Base-by-base conservation (phyloP, 2,329 filamentous ascomycete genomes). In the Sclerotinia glacialis region DNA sequence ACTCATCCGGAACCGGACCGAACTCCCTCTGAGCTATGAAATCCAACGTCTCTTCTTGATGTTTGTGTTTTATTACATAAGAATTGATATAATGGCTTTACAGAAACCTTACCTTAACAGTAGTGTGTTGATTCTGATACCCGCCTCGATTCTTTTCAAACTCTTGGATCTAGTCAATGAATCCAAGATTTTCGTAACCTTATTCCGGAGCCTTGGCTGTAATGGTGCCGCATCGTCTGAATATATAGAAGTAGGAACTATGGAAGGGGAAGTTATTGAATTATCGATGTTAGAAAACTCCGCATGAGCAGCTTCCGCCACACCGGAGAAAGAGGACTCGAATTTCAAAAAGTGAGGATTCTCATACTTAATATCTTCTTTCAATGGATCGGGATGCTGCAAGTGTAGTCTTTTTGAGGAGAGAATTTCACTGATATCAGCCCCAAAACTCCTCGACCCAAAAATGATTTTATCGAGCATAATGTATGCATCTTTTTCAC, bases 1-100 rank as follows among this genome's bases (percentile, higher is more conserved):
- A 78, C 4, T 69, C 60, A 0, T 74, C 69, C 0, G 67, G 67
- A 23, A 79, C 76, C 0, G 74, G 40, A 0, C 79, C 77, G 12
- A 74, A 76, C 62, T 81, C 79, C 58, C 79, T 73, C 54, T 78
- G 72, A 3, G 72, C 59, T 75, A 80, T 79, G 63, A 80, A 80
- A 0, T 73, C 71, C 1, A 80, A 64, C 0, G 76, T 79, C 55
- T 76, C 67, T 26, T 77, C 65, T 69, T 80, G 79, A 47, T 80
- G 78, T 1, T 79, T 80, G 28, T 28, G 28, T 28, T 28, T 28
- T 28, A 28, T 28, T 28, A 28, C 28, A 28, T 28, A 28, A 28
- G 28, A 5, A 28, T 28, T 28, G 28, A 28, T 5, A 28, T 5
- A 28, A 2, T 34, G n/a, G 28, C 34, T 8, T 37, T 28, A 18